A percentile compares a stretch with the other conserved stretches of the same genome.
These are phyloP conservation scores for Phellopilus nigrolimitatus DNA, from an alignment of 1,284 basidiomycete species.

Conservation along the genomic window DNA sequence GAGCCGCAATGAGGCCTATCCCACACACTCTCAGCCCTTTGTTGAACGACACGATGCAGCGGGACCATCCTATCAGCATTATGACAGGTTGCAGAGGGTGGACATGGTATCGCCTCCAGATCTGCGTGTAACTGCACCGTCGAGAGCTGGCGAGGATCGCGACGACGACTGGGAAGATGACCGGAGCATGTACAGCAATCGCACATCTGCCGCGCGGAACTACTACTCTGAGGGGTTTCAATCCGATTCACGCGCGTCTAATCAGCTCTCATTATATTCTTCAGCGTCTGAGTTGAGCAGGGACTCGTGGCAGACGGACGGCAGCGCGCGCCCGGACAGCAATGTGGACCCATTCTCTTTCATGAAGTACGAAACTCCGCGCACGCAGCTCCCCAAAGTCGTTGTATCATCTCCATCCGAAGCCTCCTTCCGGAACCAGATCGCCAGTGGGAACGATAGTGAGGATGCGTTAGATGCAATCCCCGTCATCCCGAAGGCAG, in stretches of 20 bases:
- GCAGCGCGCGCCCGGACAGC: constrained; percentile 20
- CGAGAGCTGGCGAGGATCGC: constrained; percentile 8
- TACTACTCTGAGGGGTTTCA: constrained; percentile 17
- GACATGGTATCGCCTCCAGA: constrained; percentile 2
- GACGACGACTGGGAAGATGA: constrained; percentile 10
- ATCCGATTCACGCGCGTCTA: constrained; percentile 5
- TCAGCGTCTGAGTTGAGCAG: constrained; percentile 20
- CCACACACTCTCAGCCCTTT: constrained; percentile 6
- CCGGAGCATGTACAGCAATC: constrained; percentile 17
- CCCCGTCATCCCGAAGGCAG: constrained; percentile 12
- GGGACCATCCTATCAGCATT: neutral
- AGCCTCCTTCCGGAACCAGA: constrained; percentile 18
- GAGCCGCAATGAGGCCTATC: constrained; percentile 8
- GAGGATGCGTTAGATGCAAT: neutral
- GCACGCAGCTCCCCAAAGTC: constrained; percentile 39
- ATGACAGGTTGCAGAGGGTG: neutral
- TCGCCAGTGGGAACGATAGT: constrained; percentile 19
- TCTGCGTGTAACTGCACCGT: constrained; percentile 13
- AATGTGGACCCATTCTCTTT: constrained; percentile 21
- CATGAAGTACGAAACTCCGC: constrained; percentile 41
- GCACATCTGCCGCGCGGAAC: constrained; percentile 13
- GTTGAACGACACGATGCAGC: neutral
- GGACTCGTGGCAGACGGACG: constrained; percentile 26
- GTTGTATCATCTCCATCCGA: constrained; percentile 39
- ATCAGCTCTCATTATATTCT: constrained; percentile 12